Evolutionary conservation across 2,329 filamentous ascomycete species (phyloP), one percentile per base, ranked within the genome.

Genomic region (Parafenestella ontariensis): DNA sequence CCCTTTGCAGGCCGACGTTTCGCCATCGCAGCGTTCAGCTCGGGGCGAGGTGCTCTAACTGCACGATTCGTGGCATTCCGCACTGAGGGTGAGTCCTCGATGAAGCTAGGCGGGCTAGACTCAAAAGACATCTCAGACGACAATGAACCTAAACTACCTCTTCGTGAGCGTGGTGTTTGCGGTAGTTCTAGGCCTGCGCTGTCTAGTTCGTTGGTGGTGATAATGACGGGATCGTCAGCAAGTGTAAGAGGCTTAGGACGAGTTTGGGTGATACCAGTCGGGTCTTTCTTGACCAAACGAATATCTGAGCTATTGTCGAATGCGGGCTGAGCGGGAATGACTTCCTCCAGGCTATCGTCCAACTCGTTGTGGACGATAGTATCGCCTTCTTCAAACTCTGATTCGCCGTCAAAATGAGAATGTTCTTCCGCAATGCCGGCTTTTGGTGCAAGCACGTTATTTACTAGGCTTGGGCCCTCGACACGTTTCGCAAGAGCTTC

Each of bases 11-110:
- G 52, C 11, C 74, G 74, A 24, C 75, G 74, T 58, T 81, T 80
- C 13, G 60, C 53, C 73, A 80, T 79, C 11, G 73, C 71, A 7
- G 74, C 74, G 53, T 80, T 80, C 10, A 80, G 68, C n/a, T 77
- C 76, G 11, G 77, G 76, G 8, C 66, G 68, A 20, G 74, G 66
- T 45, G 53, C 63, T 59, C 62, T 70, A 23, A 66, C 58, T 24
- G 53, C 52, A 21, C 68, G 68, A 29, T 68, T 69, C 36, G 65
- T 59, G 33, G 61, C 46, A 34, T 66, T 68, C 28, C 73, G 72
- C 1, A 73, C 53, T 4, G 73, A 76, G 15, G 75, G 75, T 0
- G 76, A 77, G 17, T 76, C 72, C 26, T 75, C 71, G 9, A 69
- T 53, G 9, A 56, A 58, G 46, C 64, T 66, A 20, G 56, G 61